Conservation (phyloP, 1,284 basidiomycete genomes). For the Cryptococcus jaspeensis region DNA sequence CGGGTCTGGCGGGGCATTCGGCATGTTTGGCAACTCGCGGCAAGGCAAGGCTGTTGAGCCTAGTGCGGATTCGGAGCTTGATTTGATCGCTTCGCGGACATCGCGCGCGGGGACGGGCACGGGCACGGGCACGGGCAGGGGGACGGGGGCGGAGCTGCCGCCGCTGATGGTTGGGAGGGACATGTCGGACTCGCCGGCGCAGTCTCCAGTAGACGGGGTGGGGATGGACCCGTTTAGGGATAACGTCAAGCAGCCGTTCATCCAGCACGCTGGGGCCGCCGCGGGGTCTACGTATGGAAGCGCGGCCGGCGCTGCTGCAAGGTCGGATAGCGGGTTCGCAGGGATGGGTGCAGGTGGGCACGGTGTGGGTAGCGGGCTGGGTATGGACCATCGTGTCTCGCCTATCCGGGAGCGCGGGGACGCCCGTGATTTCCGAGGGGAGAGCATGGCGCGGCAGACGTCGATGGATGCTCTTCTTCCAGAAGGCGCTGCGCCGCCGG, state of each 20-base stretch:
- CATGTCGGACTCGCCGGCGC: too few species aligned
- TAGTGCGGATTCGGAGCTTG: slow-evolving; percentile 15
- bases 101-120: not conserved
- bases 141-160: too few species aligned
- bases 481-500: slow-evolving; percentile 2
- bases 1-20: not conserved
- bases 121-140: too few species aligned
- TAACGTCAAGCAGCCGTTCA: not conserved
- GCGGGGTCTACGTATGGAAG: not conserved
- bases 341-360: not conserved
- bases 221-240: slow-evolving; percentile 2
- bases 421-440: not conserved
- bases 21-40: not conserved
- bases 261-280: not conserved
- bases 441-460: slow-evolving; percentile 16
- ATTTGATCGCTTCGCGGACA: slow-evolving; percentile 14
- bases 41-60: not conserved
- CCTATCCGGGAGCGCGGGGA: slow-evolving; percentile 11
- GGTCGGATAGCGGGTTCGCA: not conserved
- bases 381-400: not conserved
- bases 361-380: not conserved
- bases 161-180: too few species aligned
- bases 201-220: too few species aligned
- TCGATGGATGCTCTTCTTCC: slow-evolving; percentile 29
- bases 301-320: too few species aligned